phyloP scores from a whole-genome alignment of 768 basidiomycete genomes.

The Boletellus emodensis region DNA sequence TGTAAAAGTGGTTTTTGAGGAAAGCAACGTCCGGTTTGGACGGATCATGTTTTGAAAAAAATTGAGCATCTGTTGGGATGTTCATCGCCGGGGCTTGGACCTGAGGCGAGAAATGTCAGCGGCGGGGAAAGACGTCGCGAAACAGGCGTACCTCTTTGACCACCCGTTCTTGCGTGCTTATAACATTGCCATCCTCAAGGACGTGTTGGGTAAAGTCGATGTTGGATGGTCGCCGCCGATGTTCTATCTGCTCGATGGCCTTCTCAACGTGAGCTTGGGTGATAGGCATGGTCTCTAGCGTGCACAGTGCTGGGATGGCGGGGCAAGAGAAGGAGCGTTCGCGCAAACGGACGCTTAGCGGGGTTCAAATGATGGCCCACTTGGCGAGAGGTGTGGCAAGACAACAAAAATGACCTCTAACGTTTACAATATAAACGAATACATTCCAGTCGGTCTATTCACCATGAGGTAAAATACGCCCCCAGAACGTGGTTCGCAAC shows the following conservation, averaged over 20 bases:
- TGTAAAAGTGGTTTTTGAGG: slow-evolving; percentile 98
- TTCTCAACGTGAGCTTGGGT: slow-evolving; percentile 34
- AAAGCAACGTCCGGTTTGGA: slow-evolving; percentile 94
- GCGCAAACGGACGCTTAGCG: slow-evolving; percentile 22
- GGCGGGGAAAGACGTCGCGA: slow-evolving; percentile 2
- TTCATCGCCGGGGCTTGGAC: slow-evolving; percentile 97
- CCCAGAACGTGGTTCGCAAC: slow-evolving; percentile 77
- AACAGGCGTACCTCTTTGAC: slow-evolving; percentile 78
- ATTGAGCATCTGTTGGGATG: slow-evolving; percentile 89
- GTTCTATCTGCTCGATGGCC: slow-evolving; percentile 36
- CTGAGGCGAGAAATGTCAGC: slow-evolving; percentile 36
- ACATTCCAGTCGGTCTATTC: neutral
- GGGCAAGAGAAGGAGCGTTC: slow-evolving; percentile 10
- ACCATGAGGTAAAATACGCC: slow-evolving; percentile 66
- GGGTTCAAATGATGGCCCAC: slow-evolving; percentile 25
- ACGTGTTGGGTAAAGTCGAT: slow-evolving; percentile 91
- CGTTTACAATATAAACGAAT: slow-evolving; percentile 10
- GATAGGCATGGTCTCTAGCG: slow-evolving; percentile 29
- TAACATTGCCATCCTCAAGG: slow-evolving; percentile 86
- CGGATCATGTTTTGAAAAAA: slow-evolving; percentile 80
- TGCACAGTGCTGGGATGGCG: neutral
- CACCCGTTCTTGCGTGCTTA: slow-evolving; percentile 92
- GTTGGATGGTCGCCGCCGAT: slow-evolving; percentile 48
- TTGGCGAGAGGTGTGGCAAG: slow-evolving; percentile 5
- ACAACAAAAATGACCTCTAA: slow-evolving; percentile 4